Percentiles rank a stretch among this genome's conserved stretches.
Evolutionary conservation across 805 yeast genomes (phyloP).

Genomic region (Candida sithepensis): DNA sequence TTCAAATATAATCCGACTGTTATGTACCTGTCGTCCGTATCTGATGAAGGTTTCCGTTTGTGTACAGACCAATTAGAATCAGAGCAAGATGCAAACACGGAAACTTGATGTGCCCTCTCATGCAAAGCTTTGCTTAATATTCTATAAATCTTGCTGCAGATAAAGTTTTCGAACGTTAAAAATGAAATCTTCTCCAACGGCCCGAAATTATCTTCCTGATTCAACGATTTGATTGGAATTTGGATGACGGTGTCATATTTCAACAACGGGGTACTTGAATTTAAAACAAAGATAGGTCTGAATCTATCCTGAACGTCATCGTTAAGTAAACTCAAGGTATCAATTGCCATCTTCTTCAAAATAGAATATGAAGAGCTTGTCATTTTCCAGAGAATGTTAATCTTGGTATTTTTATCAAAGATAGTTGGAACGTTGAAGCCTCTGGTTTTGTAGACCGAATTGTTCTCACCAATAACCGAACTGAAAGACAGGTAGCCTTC

Average conservation of each 20-base stretch:
- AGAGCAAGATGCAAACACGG: slow-evolving; percentile 24
- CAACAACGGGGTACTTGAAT: slow-evolving; percentile 48
- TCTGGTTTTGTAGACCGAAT: slow-evolving; percentile 44
- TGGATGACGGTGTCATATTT: slow-evolving; percentile 64
- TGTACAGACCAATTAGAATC: slow-evolving; percentile 35
- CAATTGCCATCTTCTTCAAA: slow-evolving; percentile 61
- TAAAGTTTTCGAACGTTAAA: slow-evolving; percentile 62
- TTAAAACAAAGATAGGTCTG: slow-evolving; percentile 67
- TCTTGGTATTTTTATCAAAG: slow-evolving; percentile 70
- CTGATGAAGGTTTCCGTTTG: slow-evolving; percentile 50
- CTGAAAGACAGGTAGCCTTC: slow-evolving; percentile 67
- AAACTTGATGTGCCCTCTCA: slow-evolving; percentile 39
- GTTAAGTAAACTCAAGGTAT: slow-evolving; percentile 64
- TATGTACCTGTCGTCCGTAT: slow-evolving; percentile 29
- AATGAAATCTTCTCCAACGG: slow-evolving; percentile 70
- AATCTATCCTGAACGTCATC: slow-evolving; percentile 85
- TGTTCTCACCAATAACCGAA: slow-evolving; percentile 45
- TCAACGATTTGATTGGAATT: slow-evolving; percentile 43
- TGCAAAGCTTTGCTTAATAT: slow-evolving; percentile 57
- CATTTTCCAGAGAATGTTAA: slow-evolving; percentile 82
- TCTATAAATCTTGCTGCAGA: slow-evolving; percentile 57
- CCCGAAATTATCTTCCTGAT: slow-evolving; percentile 47
- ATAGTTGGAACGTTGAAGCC: slow-evolving; percentile 75
- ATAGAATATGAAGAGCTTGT: slow-evolving; percentile 60
- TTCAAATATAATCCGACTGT: slow-evolving; percentile 66